These are phyloP conservation scores for Xerophyta viscosa DNA, from an alignment of 106 monocot genomes.

Conservation along the genomic window DNA sequence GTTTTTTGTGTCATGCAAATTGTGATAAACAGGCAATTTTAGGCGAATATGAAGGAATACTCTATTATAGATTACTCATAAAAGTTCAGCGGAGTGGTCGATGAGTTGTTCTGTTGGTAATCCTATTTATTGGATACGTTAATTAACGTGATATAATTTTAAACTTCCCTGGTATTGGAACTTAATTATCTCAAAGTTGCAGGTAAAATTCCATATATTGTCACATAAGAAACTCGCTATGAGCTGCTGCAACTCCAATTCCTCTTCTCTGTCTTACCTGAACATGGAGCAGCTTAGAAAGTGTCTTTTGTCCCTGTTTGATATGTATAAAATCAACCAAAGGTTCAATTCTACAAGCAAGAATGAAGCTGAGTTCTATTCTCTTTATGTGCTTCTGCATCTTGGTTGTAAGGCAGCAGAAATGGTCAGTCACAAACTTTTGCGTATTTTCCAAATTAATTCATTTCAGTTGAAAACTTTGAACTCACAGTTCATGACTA, in stretches of 20 bases:
- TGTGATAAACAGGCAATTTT: no score
- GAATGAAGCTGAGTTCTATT: conserved; percentile 79
- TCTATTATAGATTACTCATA: no score
- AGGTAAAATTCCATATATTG: conserved; percentile 76
- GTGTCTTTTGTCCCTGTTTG: conserved; percentile 64
- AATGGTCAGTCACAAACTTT: conserved; percentile 45
- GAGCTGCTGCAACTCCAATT: conserved; percentile 22
- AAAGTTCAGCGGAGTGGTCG: no score
- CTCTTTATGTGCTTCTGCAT: conserved; percentile 84
- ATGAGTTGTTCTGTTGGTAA: no score
- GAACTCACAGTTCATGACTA: no score
- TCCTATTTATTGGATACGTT: not conserved
- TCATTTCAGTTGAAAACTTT: no score
- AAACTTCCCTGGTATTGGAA: no score
- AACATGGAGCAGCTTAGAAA: conserved; percentile 95
- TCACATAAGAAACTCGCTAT: conserved; percentile 70
- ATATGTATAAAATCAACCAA: conserved; percentile 54
- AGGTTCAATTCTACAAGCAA: conserved; percentile 24
- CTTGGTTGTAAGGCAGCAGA: conserved; percentile 49
- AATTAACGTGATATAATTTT: no score
- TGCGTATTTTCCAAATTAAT: not conserved
- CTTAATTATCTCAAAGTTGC: conserved; percentile 11
- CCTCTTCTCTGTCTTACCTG: conserved; percentile 68
- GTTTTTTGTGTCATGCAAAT: no score
- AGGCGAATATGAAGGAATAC: no score